Conservation (phyloP, 2,329 filamentous ascomycete genomes). For the Ophiostoma tasmaniense region DNA sequence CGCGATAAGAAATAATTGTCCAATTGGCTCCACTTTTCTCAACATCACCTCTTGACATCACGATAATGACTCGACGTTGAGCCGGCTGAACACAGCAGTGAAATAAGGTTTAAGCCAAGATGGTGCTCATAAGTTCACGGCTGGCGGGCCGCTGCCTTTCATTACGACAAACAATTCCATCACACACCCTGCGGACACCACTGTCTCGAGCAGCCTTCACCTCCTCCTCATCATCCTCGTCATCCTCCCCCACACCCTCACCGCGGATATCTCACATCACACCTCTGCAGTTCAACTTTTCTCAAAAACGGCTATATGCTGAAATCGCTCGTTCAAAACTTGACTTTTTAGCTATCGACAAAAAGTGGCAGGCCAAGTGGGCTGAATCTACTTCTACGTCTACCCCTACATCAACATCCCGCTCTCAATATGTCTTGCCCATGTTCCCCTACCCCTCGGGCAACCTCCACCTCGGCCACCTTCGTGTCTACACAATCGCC, state of each 20-base stretch:
- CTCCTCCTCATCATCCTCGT: background rate
- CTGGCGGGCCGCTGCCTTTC: constrained; percentile 25
- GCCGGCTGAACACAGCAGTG: background rate
- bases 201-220: background rate
- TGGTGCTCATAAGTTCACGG: constrained; percentile 18
- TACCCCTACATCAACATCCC: background rate
- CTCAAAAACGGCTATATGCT: constrained; percentile 28
- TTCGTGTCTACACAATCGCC: constrained; percentile 84
- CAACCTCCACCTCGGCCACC: constrained; percentile 74
- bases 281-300: background rate
- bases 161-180: background rate
- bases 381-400: constrained; percentile 20
- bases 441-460: constrained; percentile 95
- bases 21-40: background rate
- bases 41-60: constrained; percentile 1
- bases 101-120: background rate
- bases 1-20: background rate
- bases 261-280: background rate
- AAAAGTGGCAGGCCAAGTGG: constrained; percentile 47
- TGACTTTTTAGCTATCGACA: constrained; percentile 39
- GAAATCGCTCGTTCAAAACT: constrained; percentile 25
- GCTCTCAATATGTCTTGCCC: constrained; percentile 61
- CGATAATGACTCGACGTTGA: background rate
- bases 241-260: background rate
- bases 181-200: background rate